A percentile compares a stretch with the other conserved stretches of the same genome.
These are phyloP conservation scores for Coprinellus micaceus DNA, from an alignment of 768 basidiomycete species.

Conservation along the genomic window DNA sequence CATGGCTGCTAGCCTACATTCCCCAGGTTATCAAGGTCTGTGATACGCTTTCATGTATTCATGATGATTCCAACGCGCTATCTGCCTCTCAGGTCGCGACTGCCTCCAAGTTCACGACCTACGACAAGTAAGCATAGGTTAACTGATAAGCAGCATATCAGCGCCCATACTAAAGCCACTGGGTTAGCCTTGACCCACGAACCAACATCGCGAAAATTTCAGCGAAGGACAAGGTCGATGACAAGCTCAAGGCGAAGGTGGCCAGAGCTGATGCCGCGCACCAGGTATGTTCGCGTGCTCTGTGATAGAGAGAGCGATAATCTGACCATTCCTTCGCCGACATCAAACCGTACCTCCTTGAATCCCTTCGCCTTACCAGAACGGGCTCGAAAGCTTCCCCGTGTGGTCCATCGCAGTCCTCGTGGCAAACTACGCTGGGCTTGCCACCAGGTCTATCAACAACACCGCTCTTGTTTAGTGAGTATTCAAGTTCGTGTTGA, in stretches of 20 bases:
- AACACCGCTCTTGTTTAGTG: neutral
- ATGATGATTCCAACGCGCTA: neutral
- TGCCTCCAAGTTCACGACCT: slow-evolving; percentile 21
- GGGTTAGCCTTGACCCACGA: slow-evolving; percentile 1
- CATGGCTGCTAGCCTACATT: slow-evolving; percentile 22
- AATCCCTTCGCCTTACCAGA: neutral
- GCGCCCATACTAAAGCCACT: neutral
- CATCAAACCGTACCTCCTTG: neutral
- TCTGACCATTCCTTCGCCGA: no score
- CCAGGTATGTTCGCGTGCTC: neutral
- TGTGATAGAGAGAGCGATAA: neutral
- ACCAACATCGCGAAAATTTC: neutral
- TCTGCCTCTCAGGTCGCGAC: neutral
- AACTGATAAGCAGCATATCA: neutral
- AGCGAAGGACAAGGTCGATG: neutral
- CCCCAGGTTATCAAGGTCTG: slow-evolving; percentile 22
- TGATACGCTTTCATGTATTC: neutral
- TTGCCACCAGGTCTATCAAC: slow-evolving; percentile 1
- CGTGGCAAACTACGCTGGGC: slow-evolving; percentile 2
- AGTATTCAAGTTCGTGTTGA: neutral
- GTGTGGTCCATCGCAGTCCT: slow-evolving; percentile 4
- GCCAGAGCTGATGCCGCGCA: slow-evolving; percentile 2
- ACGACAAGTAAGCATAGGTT: slow-evolving; percentile 17
- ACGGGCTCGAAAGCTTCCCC: slow-evolving; percentile 6
- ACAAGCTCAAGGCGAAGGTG: neutral